Conservation (phyloP, 345 rosid genomes). For the Pelargonium nanum region DNA sequence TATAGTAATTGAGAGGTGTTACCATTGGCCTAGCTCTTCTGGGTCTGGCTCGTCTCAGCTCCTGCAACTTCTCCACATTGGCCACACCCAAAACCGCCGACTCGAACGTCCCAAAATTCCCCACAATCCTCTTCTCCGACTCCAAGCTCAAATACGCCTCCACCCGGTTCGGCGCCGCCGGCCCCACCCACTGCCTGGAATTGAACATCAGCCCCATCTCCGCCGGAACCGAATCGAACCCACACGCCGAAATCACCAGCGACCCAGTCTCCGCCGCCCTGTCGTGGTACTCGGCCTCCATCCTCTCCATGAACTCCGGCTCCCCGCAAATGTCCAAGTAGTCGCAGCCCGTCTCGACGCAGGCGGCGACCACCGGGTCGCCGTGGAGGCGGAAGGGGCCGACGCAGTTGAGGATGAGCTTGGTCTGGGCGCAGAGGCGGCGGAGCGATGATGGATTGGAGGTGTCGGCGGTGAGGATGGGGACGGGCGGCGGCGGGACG, state of each 20-base stretch:
- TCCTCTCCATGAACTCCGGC: conserved; percentile 84
- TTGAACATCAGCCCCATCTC: conserved; percentile 69
- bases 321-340: conserved; percentile 92
- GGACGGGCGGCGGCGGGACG: conserved; percentile 38
- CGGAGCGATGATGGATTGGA: conserved; percentile 58
- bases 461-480: conserved; percentile 60
- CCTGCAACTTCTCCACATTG: conserved; percentile 41
- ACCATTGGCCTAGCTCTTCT: conserved; percentile 57
- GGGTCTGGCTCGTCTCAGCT: conserved; percentile 70
- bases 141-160: conserved; percentile 75
- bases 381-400: not conserved
- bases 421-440: conserved; percentile 59
- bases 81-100: conserved; percentile 82
- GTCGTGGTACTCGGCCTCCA: conserved; percentile 61
- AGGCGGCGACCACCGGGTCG: not conserved
- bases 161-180: conserved; percentile 50
- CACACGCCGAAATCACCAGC: conserved; percentile 81
- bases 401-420: not conserved
- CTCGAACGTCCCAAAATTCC: conserved; percentile 71
- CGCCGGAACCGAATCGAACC: conserved; percentile 86
- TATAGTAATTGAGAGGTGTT: no score
- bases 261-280: conserved; percentile 60
- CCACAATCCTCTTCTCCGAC: conserved; percentile 59
- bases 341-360: conserved; percentile 48
- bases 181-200: conserved; percentile 66